Percentiles rank a stretch among this genome's conserved stretches.
Evolutionary conservation across 192 early-diverging fungal species (phyloP).

Genomic region (Radiomyces spectabilis): DNA sequence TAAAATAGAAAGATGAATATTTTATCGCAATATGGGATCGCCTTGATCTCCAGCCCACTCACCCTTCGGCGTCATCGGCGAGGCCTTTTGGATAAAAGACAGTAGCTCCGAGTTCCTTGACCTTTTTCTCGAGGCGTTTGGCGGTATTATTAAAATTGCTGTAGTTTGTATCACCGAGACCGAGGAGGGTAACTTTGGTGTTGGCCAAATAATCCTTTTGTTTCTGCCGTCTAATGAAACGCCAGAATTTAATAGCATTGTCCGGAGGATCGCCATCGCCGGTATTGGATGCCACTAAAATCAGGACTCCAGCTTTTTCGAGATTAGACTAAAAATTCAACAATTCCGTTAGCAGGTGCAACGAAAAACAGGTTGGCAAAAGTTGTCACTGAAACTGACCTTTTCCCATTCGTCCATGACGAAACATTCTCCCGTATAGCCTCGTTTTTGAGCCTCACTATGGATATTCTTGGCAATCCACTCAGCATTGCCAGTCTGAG

Average conservation of each 20-base stretch:
- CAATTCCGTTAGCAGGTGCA: neutral
- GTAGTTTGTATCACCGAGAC: conserved; percentile 94
- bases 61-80: conserved; percentile 91
- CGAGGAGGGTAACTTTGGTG: conserved; percentile 40
- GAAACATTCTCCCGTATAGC: conserved; percentile 54
- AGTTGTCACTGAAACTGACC: conserved; percentile 25
- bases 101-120: conserved; percentile 65
- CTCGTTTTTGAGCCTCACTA: conserved; percentile 64
- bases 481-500: conserved; percentile 94
- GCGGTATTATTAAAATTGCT: conserved; percentile 86
- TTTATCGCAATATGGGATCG: too few species aligned
- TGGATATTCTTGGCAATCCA: conserved; percentile 83
- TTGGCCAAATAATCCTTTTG: conserved; percentile 50
- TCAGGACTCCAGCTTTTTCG: conserved; percentile 43
- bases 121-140: conserved; percentile 69
- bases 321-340: conserved; percentile 30
- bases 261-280: conserved; percentile 97
- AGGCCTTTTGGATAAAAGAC: conserved; percentile 71
- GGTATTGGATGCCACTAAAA: conserved; percentile 86
- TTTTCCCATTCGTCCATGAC: conserved; percentile 73
- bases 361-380: too few species aligned
- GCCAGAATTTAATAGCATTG: conserved; percentile 88
- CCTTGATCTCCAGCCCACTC: too few species aligned
- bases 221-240: conserved; percentile 69
- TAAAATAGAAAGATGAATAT: neutral